Evolutionary conservation across 2,329 filamentous ascomycete genomes (phyloP).

Genomic region (Mariannaea elegans): DNA sequence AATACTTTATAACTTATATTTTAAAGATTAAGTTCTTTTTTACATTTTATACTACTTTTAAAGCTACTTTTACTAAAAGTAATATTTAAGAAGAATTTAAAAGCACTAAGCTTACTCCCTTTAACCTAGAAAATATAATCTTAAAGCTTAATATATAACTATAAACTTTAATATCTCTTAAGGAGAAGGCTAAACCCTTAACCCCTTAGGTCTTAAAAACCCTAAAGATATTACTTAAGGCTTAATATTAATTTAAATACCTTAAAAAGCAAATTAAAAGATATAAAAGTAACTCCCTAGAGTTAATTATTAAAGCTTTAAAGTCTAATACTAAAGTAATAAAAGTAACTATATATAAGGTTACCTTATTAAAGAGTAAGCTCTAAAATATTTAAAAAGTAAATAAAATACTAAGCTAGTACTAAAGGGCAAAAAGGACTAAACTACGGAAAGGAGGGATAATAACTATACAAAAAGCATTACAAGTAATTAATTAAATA

Average conservation of each 20-base stretch:
- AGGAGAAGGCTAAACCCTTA: too few relatives aligned
- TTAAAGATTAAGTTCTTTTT: conserved; percentile 3
- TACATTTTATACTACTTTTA: not conserved
- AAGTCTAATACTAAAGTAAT: conserved; percentile 7
- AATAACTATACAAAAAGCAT: not conserved
- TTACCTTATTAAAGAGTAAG: conserved; percentile 1
- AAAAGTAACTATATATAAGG: not conserved
- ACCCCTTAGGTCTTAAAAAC: too few relatives aligned
- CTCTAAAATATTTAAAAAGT: not conserved
- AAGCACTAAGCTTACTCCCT: conserved; percentile 1
- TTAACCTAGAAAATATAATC: conserved; percentile 35
- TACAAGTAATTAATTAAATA: conserved; percentile 9
- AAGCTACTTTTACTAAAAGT: not conserved
- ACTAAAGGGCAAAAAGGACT: not conserved
- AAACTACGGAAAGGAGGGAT: not conserved
- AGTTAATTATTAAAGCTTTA: conserved; percentile 3
- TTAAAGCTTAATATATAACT: too few relatives aligned
- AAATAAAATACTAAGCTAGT: conserved; percentile 10
- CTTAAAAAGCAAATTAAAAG: conserved; percentile 6
- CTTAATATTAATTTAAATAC: conserved; percentile 8
- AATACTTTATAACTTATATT: too few relatives aligned
- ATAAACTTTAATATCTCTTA: too few relatives aligned
- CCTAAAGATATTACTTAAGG: not conserved
- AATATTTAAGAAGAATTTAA: not conserved
- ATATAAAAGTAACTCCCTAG: conserved; percentile 8